These are phyloP conservation scores for Metrosideros polymorpha DNA, from an alignment of 441 rosid species.

Conservation along the genomic window DNA sequence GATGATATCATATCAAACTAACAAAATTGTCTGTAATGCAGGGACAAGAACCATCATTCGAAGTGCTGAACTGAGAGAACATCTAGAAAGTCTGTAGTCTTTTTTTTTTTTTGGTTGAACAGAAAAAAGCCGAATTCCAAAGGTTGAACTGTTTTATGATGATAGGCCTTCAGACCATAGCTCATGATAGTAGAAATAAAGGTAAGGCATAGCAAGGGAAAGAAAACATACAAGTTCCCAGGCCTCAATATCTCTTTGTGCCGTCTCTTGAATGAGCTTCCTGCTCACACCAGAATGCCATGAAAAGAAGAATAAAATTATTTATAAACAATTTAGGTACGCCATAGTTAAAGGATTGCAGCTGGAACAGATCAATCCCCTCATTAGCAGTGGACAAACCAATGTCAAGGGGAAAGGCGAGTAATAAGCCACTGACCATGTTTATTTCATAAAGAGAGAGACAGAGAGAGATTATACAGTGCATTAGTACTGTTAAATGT, in stretches of 20 bases:
- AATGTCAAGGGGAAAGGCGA: neutral
- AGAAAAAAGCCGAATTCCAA: neutral
- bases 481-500: neutral
- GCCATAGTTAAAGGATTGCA: neutral
- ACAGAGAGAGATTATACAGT: neutral
- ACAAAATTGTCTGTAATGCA: neutral
- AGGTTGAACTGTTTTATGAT: neutral
- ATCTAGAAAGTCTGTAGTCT: neutral
- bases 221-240: slow-evolving; percentile 64
- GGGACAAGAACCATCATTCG: neutral
- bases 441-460: neutral
- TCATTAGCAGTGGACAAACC: neutral
- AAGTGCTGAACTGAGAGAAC: neutral
- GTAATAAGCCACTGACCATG: neutral
- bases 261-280: slow-evolving; percentile 27
- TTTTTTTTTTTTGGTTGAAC: too few species aligned
- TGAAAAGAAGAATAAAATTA: neutral
- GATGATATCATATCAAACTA: neutral
- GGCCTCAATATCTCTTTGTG: slow-evolving; percentile 43
- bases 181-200: neutral
- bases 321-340: neutral
- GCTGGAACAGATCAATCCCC: neutral
- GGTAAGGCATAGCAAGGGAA: neutral
- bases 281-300: slow-evolving; percentile 28
- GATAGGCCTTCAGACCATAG: neutral